Evolutionary conservation across 805 yeast genomes (phyloP), one percentile per base, ranked within the genome.

Genomic region (Yarrowia osloensis): DNA sequence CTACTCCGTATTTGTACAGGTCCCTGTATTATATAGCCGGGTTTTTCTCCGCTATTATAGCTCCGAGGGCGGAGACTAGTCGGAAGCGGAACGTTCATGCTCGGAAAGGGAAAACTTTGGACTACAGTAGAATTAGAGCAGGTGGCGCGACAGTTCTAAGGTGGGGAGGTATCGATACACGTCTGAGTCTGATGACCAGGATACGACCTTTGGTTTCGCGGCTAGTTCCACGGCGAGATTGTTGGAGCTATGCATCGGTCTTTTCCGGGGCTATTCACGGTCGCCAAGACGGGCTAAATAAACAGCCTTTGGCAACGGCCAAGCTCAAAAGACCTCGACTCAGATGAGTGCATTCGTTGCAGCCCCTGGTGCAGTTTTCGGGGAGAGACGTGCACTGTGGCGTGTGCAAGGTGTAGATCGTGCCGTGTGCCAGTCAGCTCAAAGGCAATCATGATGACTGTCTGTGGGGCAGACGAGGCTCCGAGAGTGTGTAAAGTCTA

Each of bases 241-340:
- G n/a, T n/a, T n/a, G n/a, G n/a, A n/a, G 21, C 42, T n/a, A 37
- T 4, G 17, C 15, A 33, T 11, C 37, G 37, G 37, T 5, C 37
- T 5, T 37, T 15, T 37, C 17, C 21, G 21, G 40, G 13, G 21
- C 19, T 11, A n/a, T 4, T 4, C 8, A 35, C 19, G 13, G 26
- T 22, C 1, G 47, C 47, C 47, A 42, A 42, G 47, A 42, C 26
- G 42, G 21, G 17, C 26, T 42, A 40, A 13, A 9, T 7, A 26
- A 46, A 46, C 52, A 46, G 52, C 52, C 52, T 46, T 46, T 11
- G 22, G 4, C 7, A 49, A 49, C 55, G 55, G 55, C n/a, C 7
- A 13, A 29, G 37, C 13, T 28, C 39, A 29, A 31, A 49, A 19
- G 55, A 6, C 55, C 55, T 49, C 55, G 55, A 49, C 33, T 37